These are phyloP conservation scores for Alternaria dauci DNA, from an alignment of 2,329 filamentous ascomycete species.

Conservation along the genomic window DNA sequence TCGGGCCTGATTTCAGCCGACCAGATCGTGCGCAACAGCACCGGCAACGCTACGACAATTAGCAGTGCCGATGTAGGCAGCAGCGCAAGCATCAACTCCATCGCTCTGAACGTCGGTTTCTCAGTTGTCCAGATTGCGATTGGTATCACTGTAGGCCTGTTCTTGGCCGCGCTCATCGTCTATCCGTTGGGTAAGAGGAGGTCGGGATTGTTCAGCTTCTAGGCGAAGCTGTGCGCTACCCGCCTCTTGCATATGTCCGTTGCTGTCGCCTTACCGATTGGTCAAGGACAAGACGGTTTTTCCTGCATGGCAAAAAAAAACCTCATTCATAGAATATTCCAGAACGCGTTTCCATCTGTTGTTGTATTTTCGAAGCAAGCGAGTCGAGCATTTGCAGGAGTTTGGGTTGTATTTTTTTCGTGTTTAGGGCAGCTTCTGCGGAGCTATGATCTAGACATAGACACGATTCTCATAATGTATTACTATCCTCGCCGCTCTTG, in stretches of 20 bases:
- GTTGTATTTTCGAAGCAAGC: conserved; percentile 8
- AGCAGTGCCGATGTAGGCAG: conserved; percentile 34
- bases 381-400: conserved; percentile 16
- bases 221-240: neutral
- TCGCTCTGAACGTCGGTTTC: conserved; percentile 59
- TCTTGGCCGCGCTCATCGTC: conserved; percentile 58
- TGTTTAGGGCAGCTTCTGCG: neutral
- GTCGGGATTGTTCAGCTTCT: conserved; percentile 50
- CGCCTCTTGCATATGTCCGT: neutral
- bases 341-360: neutral
- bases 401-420: neutral
- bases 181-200: conserved; percentile 61
- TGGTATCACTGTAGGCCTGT: conserved; percentile 61
- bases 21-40: conserved; percentile 60
- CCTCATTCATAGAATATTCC: neutral
- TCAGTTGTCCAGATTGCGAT: conserved; percentile 61
- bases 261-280: neutral
- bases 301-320: neutral
- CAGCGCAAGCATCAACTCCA: conserved; percentile 48
- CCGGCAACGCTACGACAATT: conserved; percentile 54
- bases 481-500: neutral
- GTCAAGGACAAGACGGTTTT: neutral
- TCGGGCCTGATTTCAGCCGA: conserved; percentile 65
- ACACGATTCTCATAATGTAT: conserved; percentile 1
- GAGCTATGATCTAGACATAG: conserved; percentile 6